phyloP scores from a whole-genome alignment of 208 protist genomes.

The Leishmania braziliensis region DNA sequence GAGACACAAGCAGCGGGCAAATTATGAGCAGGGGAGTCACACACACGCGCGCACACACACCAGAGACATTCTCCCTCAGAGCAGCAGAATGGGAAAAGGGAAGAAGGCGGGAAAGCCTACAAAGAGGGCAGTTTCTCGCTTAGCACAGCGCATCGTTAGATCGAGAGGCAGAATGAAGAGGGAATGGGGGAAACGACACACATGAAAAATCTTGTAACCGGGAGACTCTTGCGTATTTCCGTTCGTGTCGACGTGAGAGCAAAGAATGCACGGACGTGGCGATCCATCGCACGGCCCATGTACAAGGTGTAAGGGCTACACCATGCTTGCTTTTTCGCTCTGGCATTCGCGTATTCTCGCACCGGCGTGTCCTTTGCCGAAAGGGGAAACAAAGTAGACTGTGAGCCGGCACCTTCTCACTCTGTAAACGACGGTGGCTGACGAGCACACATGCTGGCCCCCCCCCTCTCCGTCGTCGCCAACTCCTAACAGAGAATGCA shows the following conservation, averaged over 20 bases:
- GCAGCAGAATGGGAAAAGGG: background rate
- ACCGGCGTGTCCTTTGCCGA: background rate
- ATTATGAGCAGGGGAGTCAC: no score
- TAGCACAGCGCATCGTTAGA: background rate
- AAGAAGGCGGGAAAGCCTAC: background rate
- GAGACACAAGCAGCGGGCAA: no score
- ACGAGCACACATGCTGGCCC: background rate
- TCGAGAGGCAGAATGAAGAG: background rate
- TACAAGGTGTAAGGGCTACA: background rate
- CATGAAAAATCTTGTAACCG: background rate
- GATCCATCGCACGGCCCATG: background rate
- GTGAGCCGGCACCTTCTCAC: background rate
- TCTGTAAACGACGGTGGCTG: background rate
- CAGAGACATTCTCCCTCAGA: background rate
- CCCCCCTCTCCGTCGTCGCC: background rate
- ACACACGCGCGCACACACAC: background rate
- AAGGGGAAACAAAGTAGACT: background rate
- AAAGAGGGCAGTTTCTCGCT: background rate
- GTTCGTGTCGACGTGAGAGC: background rate
- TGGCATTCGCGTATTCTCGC: background rate
- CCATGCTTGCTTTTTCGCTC: background rate
- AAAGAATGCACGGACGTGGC: background rate
- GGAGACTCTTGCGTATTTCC: background rate
- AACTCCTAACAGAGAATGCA: background rate
- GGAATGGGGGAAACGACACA: background rate